Base-by-base conservation (phyloP, 306 rosid species). In the Dryas drummondii region DNA sequence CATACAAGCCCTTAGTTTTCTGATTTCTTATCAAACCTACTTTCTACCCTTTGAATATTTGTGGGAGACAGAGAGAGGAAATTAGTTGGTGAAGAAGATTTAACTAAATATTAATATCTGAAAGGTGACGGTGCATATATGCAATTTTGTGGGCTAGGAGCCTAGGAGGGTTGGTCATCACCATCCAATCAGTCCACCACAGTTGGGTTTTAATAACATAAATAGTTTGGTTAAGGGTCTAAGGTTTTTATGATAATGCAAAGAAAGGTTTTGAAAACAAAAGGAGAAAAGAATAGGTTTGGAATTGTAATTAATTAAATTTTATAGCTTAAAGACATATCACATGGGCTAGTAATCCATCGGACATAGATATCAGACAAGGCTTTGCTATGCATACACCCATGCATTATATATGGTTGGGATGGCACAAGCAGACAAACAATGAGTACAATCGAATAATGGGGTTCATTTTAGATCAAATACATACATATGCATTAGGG, bases 381-480 rank as follows among this genome's bases (percentile, higher is more conserved):
- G 12, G 6, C 32, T 48, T 6, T 61, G 46, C 45, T 27, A 54
- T n/a, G 17, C 59, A n/a, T 40, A 58, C 57, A 27, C 14, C 8
- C 48, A 40, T 16, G 26, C 60, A 15, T 16, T 48, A 49, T 68
- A 26, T 32, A 26, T 45, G 37, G 37, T 32, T 32, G 37, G 37
- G 37, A 1, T 32, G 68, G 68, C 27, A 22, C 54, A 71, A 56
- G 13, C 47, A 55, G 55, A 42, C 64, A 70, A 44, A 71, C 52
- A 71, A 55, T 54, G 7, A 13, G 75, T 65, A 56, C 75, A 71
- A 54, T 44, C 3, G 42, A 6, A n/a, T 4, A n/a, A 11, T 40
- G 52, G 58, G 66, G 42, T 13, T 65, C 66, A 70, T 56, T 72
- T 42, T 15, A 14, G 11, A 58, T 14, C 55, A 68, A 54, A 9